phyloP scores from a whole-genome alignment of 306 rosid species.

The Lathyrus oleraceus region DNA sequence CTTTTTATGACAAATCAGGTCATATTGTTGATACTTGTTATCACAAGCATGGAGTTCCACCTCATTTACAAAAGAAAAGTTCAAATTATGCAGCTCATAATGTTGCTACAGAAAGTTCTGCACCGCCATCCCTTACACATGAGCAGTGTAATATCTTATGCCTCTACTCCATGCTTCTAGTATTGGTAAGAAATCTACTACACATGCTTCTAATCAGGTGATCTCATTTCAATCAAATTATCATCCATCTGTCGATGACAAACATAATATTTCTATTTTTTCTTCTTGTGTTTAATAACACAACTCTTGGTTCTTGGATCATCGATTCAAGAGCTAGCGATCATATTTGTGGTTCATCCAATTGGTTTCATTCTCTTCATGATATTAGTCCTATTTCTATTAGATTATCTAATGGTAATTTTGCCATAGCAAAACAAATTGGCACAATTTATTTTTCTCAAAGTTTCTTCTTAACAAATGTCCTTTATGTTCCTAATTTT shows the following conservation, averaged over 20 bases:
- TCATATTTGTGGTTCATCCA: neutral
- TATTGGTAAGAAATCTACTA: no score
- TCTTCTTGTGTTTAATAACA: neutral
- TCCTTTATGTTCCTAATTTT: neutral
- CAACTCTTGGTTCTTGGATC: neutral
- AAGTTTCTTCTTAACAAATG: neutral
- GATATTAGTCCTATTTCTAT: neutral
- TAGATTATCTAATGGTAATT: neutral
- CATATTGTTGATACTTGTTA: no score
- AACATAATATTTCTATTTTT: neutral
- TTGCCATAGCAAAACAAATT: neutral
- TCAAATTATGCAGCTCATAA: no score
- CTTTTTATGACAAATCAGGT: no score
- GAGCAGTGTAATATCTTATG: no score
- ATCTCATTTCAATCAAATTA: neutral
- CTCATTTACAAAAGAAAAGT: no score
- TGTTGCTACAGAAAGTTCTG: no score
- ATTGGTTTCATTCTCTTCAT: neutral
- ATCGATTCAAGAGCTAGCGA: neutral
- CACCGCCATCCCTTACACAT: no score
- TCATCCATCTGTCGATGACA: neutral
- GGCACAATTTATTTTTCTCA: neutral
- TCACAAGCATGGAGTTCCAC: no score
- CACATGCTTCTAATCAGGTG: neutral
- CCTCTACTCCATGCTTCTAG: no score